Evolutionary conservation across 2,329 filamentous ascomycete genomes (phyloP).

Genomic region (Xylaria sp.): DNA sequence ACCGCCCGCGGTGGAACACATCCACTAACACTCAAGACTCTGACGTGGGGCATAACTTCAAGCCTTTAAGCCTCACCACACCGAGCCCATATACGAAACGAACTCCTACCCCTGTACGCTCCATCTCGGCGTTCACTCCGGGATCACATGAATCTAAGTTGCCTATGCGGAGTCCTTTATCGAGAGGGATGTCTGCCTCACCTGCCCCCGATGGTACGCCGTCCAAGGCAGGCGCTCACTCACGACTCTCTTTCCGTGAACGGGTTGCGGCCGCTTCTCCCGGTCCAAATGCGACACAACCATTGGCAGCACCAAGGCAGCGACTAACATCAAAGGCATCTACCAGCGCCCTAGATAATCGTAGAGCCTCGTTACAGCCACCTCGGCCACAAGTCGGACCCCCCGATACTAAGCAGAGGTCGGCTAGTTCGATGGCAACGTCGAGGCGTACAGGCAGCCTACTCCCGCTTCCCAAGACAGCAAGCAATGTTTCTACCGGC

Average conservation of each 20-base stretch:
- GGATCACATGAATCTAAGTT: slow-evolving; percentile 52
- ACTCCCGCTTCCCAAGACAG: slow-evolving; percentile 55
- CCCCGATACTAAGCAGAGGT: slow-evolving; percentile 47
- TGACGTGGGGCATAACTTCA: slow-evolving; percentile 73
- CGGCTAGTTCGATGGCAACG: slow-evolving; percentile 62
- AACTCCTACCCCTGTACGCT: slow-evolving; percentile 49
- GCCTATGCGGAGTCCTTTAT: slow-evolving; percentile 56
- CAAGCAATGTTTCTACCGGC: slow-evolving; percentile 24
- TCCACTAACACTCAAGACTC: slow-evolving; percentile 68
- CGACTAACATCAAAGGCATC: slow-evolving; percentile 52
- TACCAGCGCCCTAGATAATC: slow-evolving; percentile 49
- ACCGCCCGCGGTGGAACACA: slow-evolving; percentile 74
- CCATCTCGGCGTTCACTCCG: slow-evolving; percentile 51
- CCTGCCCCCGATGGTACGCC: slow-evolving; percentile 54
- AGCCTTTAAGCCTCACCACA: slow-evolving; percentile 64
- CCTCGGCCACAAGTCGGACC: slow-evolving; percentile 43
- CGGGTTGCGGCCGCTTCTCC: slow-evolving; percentile 52
- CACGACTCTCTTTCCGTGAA: slow-evolving; percentile 60
- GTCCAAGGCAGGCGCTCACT: slow-evolving; percentile 47
- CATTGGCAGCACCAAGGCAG: slow-evolving; percentile 52
- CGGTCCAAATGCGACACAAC: slow-evolving; percentile 54
- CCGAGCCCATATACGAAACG: slow-evolving; percentile 62
- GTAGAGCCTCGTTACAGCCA: slow-evolving; percentile 61
- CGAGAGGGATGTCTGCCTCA: slow-evolving; percentile 54
- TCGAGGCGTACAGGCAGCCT: slow-evolving; percentile 60